Conservation (phyloP, 2,329 filamentous ascomycete species). For the Dryadomyces quercus-mongolicae region DNA sequence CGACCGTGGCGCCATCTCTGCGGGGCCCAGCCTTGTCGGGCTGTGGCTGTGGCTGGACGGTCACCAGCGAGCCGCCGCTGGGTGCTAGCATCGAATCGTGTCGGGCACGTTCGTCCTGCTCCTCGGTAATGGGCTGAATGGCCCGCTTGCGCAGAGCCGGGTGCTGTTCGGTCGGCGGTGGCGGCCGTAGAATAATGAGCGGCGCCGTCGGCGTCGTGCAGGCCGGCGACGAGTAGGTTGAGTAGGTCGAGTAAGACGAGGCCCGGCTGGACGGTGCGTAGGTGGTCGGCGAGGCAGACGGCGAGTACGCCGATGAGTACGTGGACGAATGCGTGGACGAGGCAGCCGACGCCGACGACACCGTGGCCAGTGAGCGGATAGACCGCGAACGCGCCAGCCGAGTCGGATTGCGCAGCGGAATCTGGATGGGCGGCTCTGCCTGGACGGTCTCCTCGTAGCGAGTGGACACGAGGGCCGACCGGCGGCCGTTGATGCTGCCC, state of each 20-base stretch:
- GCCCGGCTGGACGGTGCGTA: constrained; percentile 8
- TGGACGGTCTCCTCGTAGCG: constrained; percentile 50
- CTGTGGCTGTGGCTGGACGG: too few species aligned
- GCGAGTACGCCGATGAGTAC: too few species aligned
- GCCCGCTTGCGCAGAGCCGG: not conserved
- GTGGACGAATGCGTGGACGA: too few species aligned
- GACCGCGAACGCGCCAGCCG: constrained; percentile 17
- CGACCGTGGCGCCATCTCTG: too few species aligned
- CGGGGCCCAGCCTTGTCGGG: too few species aligned
- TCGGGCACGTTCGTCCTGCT: constrained; percentile 16
- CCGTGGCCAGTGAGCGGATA: constrained; percentile 10
- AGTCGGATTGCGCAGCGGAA: constrained; percentile 30
- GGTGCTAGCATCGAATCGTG: not conserved
- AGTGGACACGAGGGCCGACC: constrained; percentile 38
- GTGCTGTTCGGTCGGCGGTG: not conserved
- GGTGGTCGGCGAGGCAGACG: constrained; percentile 1
- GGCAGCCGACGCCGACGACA: not conserved
- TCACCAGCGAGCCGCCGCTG: too few species aligned
- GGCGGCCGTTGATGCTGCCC: constrained; percentile 27
- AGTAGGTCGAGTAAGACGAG: too few species aligned
- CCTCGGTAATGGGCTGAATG: constrained; percentile 16
- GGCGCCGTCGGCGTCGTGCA: not conserved
- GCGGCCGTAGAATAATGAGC: not conserved
- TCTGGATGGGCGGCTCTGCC: constrained; percentile 43
- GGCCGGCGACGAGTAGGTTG: not conserved